Conservation (phyloP, 2,329 filamentous ascomycete genomes). For the Fusarium vanettenii region DNA sequence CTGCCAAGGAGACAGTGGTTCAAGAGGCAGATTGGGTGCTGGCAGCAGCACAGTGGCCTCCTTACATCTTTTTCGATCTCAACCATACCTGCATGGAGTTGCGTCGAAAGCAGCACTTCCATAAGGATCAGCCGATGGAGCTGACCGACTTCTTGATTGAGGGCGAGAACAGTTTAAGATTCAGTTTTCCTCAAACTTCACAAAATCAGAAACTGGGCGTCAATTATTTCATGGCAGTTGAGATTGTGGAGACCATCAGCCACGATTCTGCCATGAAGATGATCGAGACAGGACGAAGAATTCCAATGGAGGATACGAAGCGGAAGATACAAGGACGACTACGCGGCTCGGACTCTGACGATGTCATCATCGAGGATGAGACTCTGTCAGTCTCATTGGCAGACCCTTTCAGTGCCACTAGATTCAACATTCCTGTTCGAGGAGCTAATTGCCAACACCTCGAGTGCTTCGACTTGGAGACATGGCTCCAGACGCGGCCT, state of each 20-base stretch:
- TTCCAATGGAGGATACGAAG: slow-evolving; percentile 62
- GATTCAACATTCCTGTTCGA: slow-evolving; percentile 80
- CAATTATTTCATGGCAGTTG: slow-evolving; percentile 74
- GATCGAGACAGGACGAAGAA: slow-evolving; percentile 50
- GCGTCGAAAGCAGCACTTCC: slow-evolving; percentile 77
- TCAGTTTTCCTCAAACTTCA: slow-evolving; percentile 55
- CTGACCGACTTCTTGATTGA: slow-evolving; percentile 69
- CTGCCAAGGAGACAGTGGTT: slow-evolving; percentile 31
- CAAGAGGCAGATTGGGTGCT: slow-evolving; percentile 70
- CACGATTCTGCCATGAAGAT: slow-evolving; percentile 57
- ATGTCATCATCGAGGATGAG: slow-evolving; percentile 68
- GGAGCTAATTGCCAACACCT: slow-evolving; percentile 77
- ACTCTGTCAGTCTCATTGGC: slow-evolving; percentile 69
- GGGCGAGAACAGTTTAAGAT: slow-evolving; percentile 71
- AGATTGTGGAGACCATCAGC: slow-evolving; percentile 70
- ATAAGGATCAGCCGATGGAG: slow-evolving; percentile 81
- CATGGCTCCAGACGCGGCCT: slow-evolving; percentile 77
- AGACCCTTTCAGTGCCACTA: slow-evolving; percentile 72
- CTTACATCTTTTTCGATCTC: slow-evolving; percentile 74
- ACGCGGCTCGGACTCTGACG: slow-evolving; percentile 60
- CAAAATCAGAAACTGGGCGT: slow-evolving; percentile 40
- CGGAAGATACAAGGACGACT: slow-evolving; percentile 66
- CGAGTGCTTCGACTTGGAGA: slow-evolving; percentile 91
- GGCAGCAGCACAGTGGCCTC: slow-evolving; percentile 77
- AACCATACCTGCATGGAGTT: slow-evolving; percentile 70